Base-by-base conservation (phyloP, 1,284 basidiomycete genomes). In the Rhodotorula sp. region DNA sequence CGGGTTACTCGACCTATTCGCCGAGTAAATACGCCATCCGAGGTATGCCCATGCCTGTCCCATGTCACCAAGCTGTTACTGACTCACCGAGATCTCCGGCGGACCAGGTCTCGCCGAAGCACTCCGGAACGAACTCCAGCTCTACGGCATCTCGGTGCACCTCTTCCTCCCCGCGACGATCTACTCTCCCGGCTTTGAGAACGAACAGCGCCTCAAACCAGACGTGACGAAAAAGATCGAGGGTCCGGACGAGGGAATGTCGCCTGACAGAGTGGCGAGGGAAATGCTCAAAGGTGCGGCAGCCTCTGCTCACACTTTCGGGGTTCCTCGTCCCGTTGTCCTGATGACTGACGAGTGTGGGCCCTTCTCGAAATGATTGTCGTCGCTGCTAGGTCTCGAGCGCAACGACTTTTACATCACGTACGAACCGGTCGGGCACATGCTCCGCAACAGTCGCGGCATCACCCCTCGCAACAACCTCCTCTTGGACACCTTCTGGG, bases 151-250 rank as follows among this genome's bases (percentile, higher is more conserved):
- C 78, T 83, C 84, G 57, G 87, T 95, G 1, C 93, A 95, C 77
- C 87, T 93, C 64, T 94, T 89, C 82, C 90, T 93, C 82, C 93
- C 94, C 0, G 87, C 86, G 0, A 94, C 91, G 0, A 96, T 98
- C 82, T 85, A 85, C 70, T 88, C 87, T 0, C 91, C 93, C 0
- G 93, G 93, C 0, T 90, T 86, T 75, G 87, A 88, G 18, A 85
- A 87, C 73, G 95, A 97, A 79, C 88, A 91, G 79, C 87, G 86
- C 79, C 86, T 85, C 48, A 97, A 97, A 79, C 95, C 93, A 0
- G 83, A 84, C 46, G 84, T 97, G 64, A 90, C 88, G 5, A 85
- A 86, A 73, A 87, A 90, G 77, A 89, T 97, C 55, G 95, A 96
- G 79, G 90, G 90, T 66, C 81, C 83, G 1, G 95, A 95, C 78